Evolutionary conservation across 2,329 filamentous ascomycete genomes (phyloP).

Genomic region (Ophiostoma populinum): DNA sequence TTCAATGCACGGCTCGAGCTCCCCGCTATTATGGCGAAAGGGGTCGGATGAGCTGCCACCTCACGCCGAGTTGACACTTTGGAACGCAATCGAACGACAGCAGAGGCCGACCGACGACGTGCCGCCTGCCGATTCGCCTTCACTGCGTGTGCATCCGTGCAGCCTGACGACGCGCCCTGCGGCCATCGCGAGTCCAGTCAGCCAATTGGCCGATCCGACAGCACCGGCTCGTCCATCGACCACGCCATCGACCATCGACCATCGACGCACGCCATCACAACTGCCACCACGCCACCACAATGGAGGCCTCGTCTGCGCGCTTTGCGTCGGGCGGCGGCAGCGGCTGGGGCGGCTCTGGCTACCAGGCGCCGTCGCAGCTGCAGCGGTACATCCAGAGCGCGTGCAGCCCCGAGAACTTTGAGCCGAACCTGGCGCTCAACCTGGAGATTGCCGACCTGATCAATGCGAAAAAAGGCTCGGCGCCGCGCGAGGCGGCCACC

Average conservation of each 20-base stretch:
- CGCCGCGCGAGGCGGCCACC: constrained; percentile 85
- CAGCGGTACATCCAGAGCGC: constrained; percentile 93
- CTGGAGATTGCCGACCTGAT: constrained; percentile 94
- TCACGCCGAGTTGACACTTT: too few relatives aligned
- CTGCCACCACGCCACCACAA: constrained; percentile 16
- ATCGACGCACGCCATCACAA: background rate
- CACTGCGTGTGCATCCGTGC: too few relatives aligned
- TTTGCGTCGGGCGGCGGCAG: constrained; percentile 89
- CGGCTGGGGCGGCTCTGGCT: constrained; percentile 61
- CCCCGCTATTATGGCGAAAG: background rate
- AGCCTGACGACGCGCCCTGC: too few relatives aligned
- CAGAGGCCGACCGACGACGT: too few relatives aligned
- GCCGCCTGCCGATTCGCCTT: too few relatives aligned
- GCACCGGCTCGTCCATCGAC: too few relatives aligned
- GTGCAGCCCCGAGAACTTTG: constrained; percentile 93
- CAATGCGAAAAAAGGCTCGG: constrained; percentile 92
- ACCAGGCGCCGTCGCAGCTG: constrained; percentile 66
- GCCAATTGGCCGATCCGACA: too few relatives aligned
- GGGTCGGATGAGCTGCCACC: constrained; percentile 1
- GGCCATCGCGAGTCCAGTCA: too few relatives aligned
- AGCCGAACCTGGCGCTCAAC: constrained; percentile 89
- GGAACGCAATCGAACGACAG: too few relatives aligned
- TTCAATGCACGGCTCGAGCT: background rate
- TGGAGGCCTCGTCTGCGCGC: constrained; percentile 93
- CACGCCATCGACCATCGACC: background rate